A percentile compares a stretch with the other conserved stretches of the same genome.
These are phyloP conservation scores for Sporothrix inflata DNA, from an alignment of 2,329 filamentous ascomycete species.

Conservation along the genomic window DNA sequence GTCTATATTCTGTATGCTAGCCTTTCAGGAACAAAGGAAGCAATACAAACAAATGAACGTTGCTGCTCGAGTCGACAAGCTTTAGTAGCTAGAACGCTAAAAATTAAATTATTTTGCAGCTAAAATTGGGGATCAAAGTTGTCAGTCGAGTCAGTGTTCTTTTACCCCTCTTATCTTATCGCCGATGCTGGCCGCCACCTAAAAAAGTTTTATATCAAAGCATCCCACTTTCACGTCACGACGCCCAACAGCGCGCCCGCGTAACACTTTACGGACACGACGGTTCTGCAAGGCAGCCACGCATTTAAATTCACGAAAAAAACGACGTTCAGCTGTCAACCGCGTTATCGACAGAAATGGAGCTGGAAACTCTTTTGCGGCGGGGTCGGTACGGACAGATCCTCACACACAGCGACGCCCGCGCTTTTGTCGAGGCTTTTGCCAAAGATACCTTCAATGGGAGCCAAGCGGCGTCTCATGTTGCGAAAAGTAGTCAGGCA, in stretches of 20 bases:
- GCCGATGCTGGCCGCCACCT: not conserved
- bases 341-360: slow-evolving; percentile 22
- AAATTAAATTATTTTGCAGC: no score
- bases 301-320: not conserved
- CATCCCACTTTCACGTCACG: slow-evolving; percentile 25
- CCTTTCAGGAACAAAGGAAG: no score
- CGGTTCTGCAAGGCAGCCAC: not conserved
- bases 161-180: slow-evolving; percentile 31
- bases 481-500: not conserved
- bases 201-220: slow-evolving; percentile 23
- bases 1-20: no score
- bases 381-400: slow-evolving; percentile 30
- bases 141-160: not conserved
- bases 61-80: no score
- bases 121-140: no score
- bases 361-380: slow-evolving; percentile 7
- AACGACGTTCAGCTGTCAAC: not conserved
- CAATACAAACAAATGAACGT: no score
- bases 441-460: slow-evolving; percentile 1
- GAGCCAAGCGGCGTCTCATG: not conserved
- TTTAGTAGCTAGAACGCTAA: no score
- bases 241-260: slow-evolving; percentile 2
- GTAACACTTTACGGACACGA: not conserved
- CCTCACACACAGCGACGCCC: slow-evolving; percentile 18
- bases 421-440: slow-evolving; percentile 25